Evolutionary conservation across 345 rosid genomes (phyloP).

Genomic region (Moricandia arvensis): DNA sequence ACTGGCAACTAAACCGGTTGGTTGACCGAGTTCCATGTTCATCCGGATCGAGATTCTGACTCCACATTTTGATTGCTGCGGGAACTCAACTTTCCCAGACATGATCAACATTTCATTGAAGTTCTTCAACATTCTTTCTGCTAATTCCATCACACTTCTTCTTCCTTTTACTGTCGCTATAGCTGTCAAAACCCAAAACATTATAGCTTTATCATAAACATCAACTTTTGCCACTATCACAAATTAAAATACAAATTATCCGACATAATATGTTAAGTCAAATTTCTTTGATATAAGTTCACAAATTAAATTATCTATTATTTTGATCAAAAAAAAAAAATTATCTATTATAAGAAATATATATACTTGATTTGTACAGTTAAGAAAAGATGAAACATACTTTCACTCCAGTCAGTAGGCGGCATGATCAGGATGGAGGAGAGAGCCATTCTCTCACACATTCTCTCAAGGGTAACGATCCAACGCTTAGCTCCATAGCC

Average conservation of each 20-base stretch:
- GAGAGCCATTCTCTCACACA: slow-evolving; percentile 58
- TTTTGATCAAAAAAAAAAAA: too few species aligned
- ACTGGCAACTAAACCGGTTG: slow-evolving; percentile 46
- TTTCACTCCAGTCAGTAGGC: slow-evolving; percentile 36
- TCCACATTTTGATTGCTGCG: slow-evolving; percentile 49
- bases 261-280: neutral
- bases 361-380: neutral
- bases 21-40: slow-evolving; percentile 48
- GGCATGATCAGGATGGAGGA: slow-evolving; percentile 13
- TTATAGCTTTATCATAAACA: slow-evolving; percentile 7
- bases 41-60: slow-evolving; percentile 53
- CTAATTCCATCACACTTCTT: slow-evolving; percentile 53
- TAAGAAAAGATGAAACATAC: slow-evolving; percentile 24
- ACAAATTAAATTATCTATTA: neutral
- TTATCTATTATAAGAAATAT: neutral
- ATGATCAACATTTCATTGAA: slow-evolving; percentile 51
- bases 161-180: slow-evolving; percentile 37
- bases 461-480: slow-evolving; percentile 52
- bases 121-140: slow-evolving; percentile 60
- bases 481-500: slow-evolving; percentile 74
- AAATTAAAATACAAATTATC: neutral
- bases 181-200: slow-evolving; percentile 20
- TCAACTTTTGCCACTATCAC: neutral
- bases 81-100: slow-evolving; percentile 55
- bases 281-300: too few species aligned